These are phyloP conservation scores for Trichosanthes cucumerina DNA, from an alignment of 306 rosid species.

Conservation along the genomic window DNA sequence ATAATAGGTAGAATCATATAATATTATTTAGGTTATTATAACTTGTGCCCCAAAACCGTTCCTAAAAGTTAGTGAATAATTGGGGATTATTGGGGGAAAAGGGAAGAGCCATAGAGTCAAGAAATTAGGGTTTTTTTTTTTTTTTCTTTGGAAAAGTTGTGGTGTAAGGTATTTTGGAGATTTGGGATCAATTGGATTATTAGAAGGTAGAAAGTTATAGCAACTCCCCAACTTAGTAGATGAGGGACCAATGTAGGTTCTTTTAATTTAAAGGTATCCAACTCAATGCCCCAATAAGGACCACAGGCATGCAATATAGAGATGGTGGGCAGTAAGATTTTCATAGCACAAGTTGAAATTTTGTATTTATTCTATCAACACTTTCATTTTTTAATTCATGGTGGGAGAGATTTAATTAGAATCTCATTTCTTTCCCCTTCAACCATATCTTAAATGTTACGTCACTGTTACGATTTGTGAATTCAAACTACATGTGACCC, in stretches of 20 bases:
- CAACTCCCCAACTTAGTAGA: slow-evolving; percentile 23
- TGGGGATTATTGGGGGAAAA: not conserved
- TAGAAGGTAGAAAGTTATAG: slow-evolving; percentile 16
- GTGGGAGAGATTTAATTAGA: not conserved
- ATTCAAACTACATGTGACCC: not conserved
- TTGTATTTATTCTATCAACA: slow-evolving; percentile 9
- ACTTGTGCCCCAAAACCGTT: too few relatives aligned
- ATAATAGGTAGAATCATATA: too few relatives aligned
- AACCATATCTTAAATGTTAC: not conserved
- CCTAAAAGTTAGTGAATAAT: not conserved
- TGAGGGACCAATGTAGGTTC: slow-evolving; percentile 78
- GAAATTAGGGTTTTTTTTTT: not conserved
- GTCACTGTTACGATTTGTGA: not conserved
- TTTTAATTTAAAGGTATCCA: slow-evolving; percentile 46
- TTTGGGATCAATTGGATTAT: slow-evolving; percentile 13
- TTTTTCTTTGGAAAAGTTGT: not conserved
- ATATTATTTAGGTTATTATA: too few relatives aligned
- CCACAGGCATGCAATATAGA: slow-evolving; percentile 11
- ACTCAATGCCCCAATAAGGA: slow-evolving; percentile 20
- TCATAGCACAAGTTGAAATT: slow-evolving; percentile 1
- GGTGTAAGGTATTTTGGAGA: slow-evolving; percentile 16
- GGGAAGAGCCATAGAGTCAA: not conserved
- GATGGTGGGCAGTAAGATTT: slow-evolving; percentile 12
- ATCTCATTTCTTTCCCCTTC: not conserved
- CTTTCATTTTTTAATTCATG: slow-evolving; percentile 1